A percentile compares a stretch with the other conserved stretches of the same genome.
Conservation (phyloP, 345 rosid species). For the Eucalyptus globulus region DNA sequence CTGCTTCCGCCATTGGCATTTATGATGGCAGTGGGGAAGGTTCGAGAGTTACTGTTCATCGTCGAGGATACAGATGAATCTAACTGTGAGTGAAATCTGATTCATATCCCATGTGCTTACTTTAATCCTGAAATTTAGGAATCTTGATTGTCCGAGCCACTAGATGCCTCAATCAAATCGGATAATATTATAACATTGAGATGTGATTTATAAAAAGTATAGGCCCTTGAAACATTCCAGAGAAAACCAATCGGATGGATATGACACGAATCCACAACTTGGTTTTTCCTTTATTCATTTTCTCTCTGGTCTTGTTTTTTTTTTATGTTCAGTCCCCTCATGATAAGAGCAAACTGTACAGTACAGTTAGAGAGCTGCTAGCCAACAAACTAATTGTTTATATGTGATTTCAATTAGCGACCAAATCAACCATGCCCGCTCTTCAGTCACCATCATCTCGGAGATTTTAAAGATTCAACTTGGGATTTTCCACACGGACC, state of each 20-base stretch:
- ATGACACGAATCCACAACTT: background rate
- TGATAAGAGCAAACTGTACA: background rate
- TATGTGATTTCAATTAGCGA: background rate
- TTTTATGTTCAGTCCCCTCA: background rate
- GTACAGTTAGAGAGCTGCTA: background rate
- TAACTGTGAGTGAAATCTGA: background rate
- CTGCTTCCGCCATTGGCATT: background rate
- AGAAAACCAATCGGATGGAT: background rate
- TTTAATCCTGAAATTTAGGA: background rate
- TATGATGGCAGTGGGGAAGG: background rate
- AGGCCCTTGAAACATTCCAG: background rate
- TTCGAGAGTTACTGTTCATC: background rate
- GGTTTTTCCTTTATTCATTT: background rate
- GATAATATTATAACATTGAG: background rate
- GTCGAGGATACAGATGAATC: background rate
- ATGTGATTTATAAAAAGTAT: background rate
- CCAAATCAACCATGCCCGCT: background rate
- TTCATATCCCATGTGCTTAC: background rate
- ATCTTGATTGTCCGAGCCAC: background rate
- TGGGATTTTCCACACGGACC: slow-evolving; percentile 91
- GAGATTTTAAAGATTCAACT: slow-evolving; percentile 51
- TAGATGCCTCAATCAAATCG: background rate
- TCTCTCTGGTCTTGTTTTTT: background rate
- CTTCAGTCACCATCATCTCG: background rate
- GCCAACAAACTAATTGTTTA: background rate